phyloP scores from a whole-genome alignment of 2,329 filamentous ascomycete genomes.

The Plectosphaerella sp. region DNA sequence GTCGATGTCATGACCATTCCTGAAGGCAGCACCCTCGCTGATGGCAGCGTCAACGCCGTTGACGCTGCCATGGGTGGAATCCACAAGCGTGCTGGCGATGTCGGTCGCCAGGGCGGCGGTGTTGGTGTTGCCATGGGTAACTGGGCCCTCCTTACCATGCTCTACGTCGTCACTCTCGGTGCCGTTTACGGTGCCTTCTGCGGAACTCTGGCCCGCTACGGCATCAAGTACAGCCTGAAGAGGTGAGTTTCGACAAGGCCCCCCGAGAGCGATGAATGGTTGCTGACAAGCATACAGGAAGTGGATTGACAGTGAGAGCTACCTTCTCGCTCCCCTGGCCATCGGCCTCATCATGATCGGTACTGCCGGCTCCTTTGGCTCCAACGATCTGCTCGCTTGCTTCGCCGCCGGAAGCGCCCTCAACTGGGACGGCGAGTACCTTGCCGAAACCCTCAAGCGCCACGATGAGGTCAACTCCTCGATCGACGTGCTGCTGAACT shows the following conservation, averaged over 20 bases:
- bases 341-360: slow-evolving; percentile 55
- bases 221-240: slow-evolving; percentile 36
- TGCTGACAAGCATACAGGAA: slow-evolving; percentile 24
- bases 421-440: slow-evolving; percentile 60
- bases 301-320: slow-evolving; percentile 53
- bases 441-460: slow-evolving; percentile 47
- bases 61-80: slow-evolving; percentile 1
- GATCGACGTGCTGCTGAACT: slow-evolving; percentile 55
- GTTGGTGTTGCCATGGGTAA: slow-evolving; percentile 45
- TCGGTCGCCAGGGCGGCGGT: slow-evolving; percentile 49
- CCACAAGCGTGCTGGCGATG: slow-evolving; percentile 20
- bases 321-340: slow-evolving; percentile 46
- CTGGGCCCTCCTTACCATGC: slow-evolving; percentile 56
- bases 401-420: slow-evolving; percentile 55
- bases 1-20: slow-evolving; percentile 11
- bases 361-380: slow-evolving; percentile 52
- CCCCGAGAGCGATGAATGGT: too few relatives aligned
- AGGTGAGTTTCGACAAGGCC: slow-evolving; percentile 14
- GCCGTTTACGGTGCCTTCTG: slow-evolving; percentile 46
- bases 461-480: slow-evolving; percentile 58
- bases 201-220: slow-evolving; percentile 42
- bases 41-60: neutral
- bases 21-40: neutral
- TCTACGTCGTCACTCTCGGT: slow-evolving; percentile 54
- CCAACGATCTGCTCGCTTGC: slow-evolving; percentile 57